Percentiles rank a stretch among this genome's conserved stretches.
Evolutionary conservation across 805 yeast genomes (phyloP).

Genomic region (Kodamaea neixiangensis): DNA sequence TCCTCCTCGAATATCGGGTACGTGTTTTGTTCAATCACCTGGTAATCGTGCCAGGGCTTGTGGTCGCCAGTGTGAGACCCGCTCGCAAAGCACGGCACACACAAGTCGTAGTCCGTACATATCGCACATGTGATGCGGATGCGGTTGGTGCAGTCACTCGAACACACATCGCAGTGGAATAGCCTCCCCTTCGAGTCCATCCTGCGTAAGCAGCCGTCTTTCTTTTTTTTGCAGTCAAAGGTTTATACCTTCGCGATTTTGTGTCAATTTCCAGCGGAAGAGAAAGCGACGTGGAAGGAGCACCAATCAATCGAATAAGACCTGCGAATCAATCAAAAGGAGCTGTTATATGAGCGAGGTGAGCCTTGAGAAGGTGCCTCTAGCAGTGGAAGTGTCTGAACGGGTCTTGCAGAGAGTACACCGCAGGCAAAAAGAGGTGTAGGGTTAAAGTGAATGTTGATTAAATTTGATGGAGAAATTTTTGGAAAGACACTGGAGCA

Average conservation of each 20-base stretch:
- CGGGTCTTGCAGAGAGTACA: neutral
- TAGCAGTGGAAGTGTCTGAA: neutral
- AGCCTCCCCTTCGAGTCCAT: constrained; percentile 43
- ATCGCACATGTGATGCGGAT: constrained; percentile 90
- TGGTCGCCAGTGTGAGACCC: constrained; percentile 83
- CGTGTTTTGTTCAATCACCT: constrained; percentile 89
- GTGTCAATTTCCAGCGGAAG: neutral
- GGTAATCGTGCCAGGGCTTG: constrained; percentile 92
- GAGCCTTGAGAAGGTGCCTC: neutral
- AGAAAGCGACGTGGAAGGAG: neutral
- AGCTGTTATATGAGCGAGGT: neutral
- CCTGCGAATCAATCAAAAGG: constrained; percentile 5
- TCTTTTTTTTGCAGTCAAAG: constrained; percentile 2
- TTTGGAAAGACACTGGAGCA: neutral
- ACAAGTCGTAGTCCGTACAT: constrained; percentile 92
- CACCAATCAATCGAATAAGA: constrained; percentile 4
- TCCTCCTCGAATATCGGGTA: constrained; percentile 87
- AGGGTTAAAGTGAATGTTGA: neutral
- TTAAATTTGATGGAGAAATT: neutral
- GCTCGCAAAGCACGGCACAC: constrained; percentile 94
- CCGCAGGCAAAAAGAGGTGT: neutral
- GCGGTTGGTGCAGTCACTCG: constrained; percentile 92
- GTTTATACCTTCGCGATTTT: neutral
- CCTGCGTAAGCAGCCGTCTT: neutral
- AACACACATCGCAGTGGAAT: constrained; percentile 93